Base-by-base conservation (phyloP, 2,329 filamentous ascomycete species). In the Penicillium sp. region DNA sequence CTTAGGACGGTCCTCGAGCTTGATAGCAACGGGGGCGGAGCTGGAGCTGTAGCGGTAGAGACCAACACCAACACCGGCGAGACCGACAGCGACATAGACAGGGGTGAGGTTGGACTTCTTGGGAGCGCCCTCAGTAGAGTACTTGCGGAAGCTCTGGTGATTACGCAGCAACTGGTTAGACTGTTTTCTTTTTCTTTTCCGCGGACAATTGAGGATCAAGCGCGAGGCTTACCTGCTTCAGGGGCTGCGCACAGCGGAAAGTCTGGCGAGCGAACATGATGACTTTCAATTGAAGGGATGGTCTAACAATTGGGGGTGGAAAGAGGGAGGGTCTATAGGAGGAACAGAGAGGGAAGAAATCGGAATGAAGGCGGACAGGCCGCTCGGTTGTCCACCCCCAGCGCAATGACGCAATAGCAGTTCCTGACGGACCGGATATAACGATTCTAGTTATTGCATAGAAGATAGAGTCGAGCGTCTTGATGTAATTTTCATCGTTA, bases 241-340 rank as follows among this genome's bases (percentile, higher is more conserved):
- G 77, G 68, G 89, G 88, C 80, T 88, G 86, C 58, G 85, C 84
- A 70, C 84, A 85, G 74, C 88, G 85, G 75, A 90, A 83, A 66
- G 83, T 81, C 72, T 87, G 83, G 82, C 89, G 84, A 65, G 89
- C 83, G 74, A 91, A 89, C 88, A 92, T 90, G 68, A 74, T 86
- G 72, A 64, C 56, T 45, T 50, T 56, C n/a, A 62, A 65, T 64
- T 59, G 59, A 53, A 40, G 49, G 30, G 51, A 65, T 42, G 37
- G 47, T 40, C 26, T 26, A 24, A 49, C 49, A 59, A 60, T 58
- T 49, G 58, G 59, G 50, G 58, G 13, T 47, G 59, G 30, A 61
- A 33, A 57, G 53, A 45, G 49, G 56, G 40, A 50, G 53, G 56
- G 57, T 56, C 50, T 66, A 56, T 54, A 49, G 33, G 60, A 47